Evolutionary conservation across 2,329 filamentous ascomycete genomes (phyloP), one percentile per base, ranked within the genome.

Genomic region (Cladobotryum protrusum): DNA sequence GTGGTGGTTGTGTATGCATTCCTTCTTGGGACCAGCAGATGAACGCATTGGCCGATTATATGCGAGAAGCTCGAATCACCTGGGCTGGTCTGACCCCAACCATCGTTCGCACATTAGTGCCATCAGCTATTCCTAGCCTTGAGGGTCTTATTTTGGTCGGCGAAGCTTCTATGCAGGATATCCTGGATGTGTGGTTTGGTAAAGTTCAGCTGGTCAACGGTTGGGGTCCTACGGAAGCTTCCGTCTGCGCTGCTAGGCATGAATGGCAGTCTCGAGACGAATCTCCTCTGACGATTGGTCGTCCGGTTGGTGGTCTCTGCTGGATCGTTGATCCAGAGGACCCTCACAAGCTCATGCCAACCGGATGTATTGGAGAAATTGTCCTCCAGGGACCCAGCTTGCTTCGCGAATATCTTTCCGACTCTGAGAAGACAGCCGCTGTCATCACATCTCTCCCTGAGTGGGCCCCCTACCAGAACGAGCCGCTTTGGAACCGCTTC

Each of bases 1-100:
- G 29, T 0, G 51, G 51, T 7, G 50, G 34, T 3, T 44, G 43
- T 34, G 40, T n/a, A 42, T 59, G 57, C 15, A 46, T 59, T 1
- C 57, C 58, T 1, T 52, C 48, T 5, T 43, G 43, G 46, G 47
- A 46, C 12, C 33, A 9, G 17, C 50, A 46, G 19, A 37, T 52
- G 47, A 49, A 35, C 33, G 29, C 36, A 7, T 20, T 52, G n/a
- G 13, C 47, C 6, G 15, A 29, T 7, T 45, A 35, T 15, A 52
- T 52, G 4, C 19, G 8, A 2, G 24, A 47, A 2, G 1, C 2
- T 1, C 32, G 43, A 4, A 11, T 36, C 2, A 52, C 35, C 3
- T 49, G 32, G 19, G 43, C 47, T n/a, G 7, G 37, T 14, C 11
- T 52, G 7, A 52, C 50, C 4, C 47, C 50, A 2, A 45, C 50